These are phyloP conservation scores for Arachis hypogaea DNA, from an alignment of 306 rosid species.

Conservation along the genomic window DNA sequence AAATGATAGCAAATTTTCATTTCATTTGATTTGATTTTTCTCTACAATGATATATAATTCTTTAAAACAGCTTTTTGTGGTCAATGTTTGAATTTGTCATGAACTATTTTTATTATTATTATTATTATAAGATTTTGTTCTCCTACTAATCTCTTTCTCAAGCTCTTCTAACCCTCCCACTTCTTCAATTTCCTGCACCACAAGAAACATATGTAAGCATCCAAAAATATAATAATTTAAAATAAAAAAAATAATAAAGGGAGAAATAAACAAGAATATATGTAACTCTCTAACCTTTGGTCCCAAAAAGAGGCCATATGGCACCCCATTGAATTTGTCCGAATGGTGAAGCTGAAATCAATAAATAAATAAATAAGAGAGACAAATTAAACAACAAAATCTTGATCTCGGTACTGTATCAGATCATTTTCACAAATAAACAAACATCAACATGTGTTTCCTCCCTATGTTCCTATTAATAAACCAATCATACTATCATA, in stretches of 20 bases:
- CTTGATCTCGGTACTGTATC: constrained; percentile 4
- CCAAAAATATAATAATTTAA: not conserved
- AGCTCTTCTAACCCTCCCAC: constrained; percentile 88
- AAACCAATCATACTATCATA: not conserved
- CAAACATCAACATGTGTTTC: not conserved
- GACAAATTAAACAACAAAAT: constrained; percentile 37
- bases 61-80: constrained; percentile 17
- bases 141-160: constrained; percentile 79
- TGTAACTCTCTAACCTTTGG: constrained; percentile 60
- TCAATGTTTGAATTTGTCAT: constrained; percentile 14
- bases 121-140: constrained; percentile 49
- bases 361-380: no score
- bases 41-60: constrained; percentile 36
- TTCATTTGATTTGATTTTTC: constrained; percentile 30
- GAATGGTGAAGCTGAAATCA: constrained; percentile 83
- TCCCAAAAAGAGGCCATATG: constrained; percentile 95
- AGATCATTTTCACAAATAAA: constrained; percentile 19
- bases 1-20: constrained; percentile 19
- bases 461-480: no score
- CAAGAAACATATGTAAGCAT: not conserved
- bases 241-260: not conserved
- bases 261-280: not conserved
- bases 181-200: constrained; percentile 83
- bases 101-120: constrained; percentile 16
- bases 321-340: constrained; percentile 89